Conservation (phyloP, 1,284 basidiomycete species). For the Cryptococcus jaspeensis region DNA sequence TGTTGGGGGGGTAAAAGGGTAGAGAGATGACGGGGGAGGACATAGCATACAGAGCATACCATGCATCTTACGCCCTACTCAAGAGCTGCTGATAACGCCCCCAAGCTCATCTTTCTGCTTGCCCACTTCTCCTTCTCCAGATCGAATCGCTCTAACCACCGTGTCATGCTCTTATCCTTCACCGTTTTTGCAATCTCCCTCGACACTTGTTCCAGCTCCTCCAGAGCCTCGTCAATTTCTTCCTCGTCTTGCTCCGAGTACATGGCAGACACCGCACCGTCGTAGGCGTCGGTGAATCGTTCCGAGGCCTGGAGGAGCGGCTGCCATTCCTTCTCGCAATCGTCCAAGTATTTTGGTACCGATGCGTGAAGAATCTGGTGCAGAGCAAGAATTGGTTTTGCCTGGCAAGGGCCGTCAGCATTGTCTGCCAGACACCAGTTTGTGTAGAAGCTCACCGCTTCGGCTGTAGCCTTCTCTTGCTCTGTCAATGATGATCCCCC, state of each 20-base stretch:
- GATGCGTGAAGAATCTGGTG: slow-evolving; percentile 42
- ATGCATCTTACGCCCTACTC: slow-evolving; percentile 19
- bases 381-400: slow-evolving; percentile 38
- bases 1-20: too few species aligned
- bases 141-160: slow-evolving; percentile 31
- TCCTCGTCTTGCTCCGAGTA: slow-evolving; percentile 39
- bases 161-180: slow-evolving; percentile 17
- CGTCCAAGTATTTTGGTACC: slow-evolving; percentile 31
- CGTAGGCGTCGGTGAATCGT: slow-evolving; percentile 31
- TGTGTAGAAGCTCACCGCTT: slow-evolving; percentile 29
- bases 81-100: slow-evolving; percentile 15
- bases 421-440: neutral
- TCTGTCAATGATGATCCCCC: slow-evolving; percentile 24
- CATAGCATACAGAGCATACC: slow-evolving; percentile 3
- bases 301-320: slow-evolving; percentile 15
- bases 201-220: slow-evolving; percentile 17
- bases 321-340: slow-evolving; percentile 18
- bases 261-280: slow-evolving; percentile 34
- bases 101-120: slow-evolving; percentile 19
- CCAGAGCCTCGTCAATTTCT: slow-evolving; percentile 29
- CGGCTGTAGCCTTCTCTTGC: slow-evolving; percentile 29
- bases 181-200: slow-evolving; percentile 11
- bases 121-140: slow-evolving; percentile 31
- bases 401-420: slow-evolving; percentile 17
- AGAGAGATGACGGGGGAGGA: neutral